These are phyloP conservation scores for Chenopodium suecicum DNA, from an alignment of 148 eudicot species.

Conservation along the genomic window DNA sequence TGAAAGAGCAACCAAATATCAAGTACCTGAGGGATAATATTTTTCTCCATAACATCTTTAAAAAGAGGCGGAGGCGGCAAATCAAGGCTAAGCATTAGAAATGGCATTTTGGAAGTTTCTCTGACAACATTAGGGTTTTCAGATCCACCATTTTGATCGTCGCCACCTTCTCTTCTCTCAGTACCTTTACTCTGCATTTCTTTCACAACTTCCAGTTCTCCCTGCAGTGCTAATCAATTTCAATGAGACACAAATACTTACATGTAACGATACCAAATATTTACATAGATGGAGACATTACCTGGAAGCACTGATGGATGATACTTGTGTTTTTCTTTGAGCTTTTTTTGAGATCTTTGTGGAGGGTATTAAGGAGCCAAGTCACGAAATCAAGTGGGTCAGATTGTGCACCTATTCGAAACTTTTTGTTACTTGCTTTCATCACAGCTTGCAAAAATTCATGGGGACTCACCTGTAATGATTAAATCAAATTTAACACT, in stretches of 20 bases:
- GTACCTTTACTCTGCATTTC: conserved; percentile 50
- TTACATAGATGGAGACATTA: conserved; percentile 25
- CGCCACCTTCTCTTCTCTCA: conserved; percentile 41
- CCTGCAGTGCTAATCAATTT: conserved; percentile 43
- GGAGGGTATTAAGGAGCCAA: conserved; percentile 90
- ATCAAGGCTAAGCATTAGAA: conserved; percentile 95
- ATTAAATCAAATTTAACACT: conserved; percentile 2
- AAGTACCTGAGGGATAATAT: conserved; percentile 91
- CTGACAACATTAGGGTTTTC: conserved; percentile 34
- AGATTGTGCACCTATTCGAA: conserved; percentile 83
- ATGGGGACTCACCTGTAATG: conserved; percentile 91
- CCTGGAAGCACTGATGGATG: conserved; percentile 94
- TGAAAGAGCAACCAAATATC: not conserved
- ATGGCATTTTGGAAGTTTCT: conserved; percentile 85
- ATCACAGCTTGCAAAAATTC: conserved; percentile 98
- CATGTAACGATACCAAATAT: not conserved
- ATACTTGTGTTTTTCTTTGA: conserved; percentile 70
- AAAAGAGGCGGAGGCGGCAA: conserved; percentile 96
- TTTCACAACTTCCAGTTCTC: conserved; percentile 91
- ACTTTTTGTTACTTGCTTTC: conserved; percentile 85
- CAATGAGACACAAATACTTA: conserved; percentile 3
- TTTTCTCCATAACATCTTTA: conserved; percentile 91
- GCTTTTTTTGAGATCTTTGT: conserved; percentile 58
- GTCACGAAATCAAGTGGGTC: conserved; percentile 97
- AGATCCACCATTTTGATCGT: conserved; percentile 43